A percentile compares a stretch with the other conserved stretches of the same genome.
phyloP scores from a whole-genome alignment of 176 grass and related monocot species.

The Luzula sylvatica region DNA sequence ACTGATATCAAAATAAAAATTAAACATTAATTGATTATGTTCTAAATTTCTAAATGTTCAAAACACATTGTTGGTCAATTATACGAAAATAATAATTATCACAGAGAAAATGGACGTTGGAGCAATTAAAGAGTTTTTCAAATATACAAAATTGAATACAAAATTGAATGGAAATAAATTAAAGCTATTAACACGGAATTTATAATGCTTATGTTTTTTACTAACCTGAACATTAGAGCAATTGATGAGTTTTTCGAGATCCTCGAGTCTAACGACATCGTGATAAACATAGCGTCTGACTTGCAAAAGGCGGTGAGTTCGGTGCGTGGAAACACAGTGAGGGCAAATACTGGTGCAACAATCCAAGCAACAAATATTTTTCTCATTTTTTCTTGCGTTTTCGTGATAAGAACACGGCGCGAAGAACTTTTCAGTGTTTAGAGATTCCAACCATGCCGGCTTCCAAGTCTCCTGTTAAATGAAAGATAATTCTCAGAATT shows the following conservation, averaged over 20 bases:
- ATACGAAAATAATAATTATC: background rate
- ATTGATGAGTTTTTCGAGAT: constrained; percentile 87
- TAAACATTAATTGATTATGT: background rate
- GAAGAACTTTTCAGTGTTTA: constrained; percentile 71
- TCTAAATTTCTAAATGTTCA: background rate
- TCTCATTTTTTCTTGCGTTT: constrained; percentile 86
- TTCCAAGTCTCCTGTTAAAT: constrained; percentile 57
- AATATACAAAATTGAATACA: too few relatives aligned
- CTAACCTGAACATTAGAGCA: constrained; percentile 89
- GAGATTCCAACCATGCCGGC: constrained; percentile 84
- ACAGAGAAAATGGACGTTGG: too few relatives aligned
- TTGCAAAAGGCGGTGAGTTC: constrained; percentile 72
- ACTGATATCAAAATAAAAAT: background rate
- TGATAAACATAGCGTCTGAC: constrained; percentile 89
- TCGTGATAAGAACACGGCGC: constrained; percentile 65
- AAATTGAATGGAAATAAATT: too few relatives aligned
- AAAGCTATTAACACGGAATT: too few relatives aligned
- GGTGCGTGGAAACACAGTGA: constrained; percentile 70
- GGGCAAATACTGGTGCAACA: constrained; percentile 97
- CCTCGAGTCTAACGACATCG: constrained; percentile 77
- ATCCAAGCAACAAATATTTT: constrained; percentile 94
- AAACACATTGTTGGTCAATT: background rate
- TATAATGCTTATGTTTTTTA: constrained; percentile 9
- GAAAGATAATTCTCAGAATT: constrained; percentile 19
- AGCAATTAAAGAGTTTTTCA: too few relatives aligned